Evolutionary conservation across 129 eudicot genomes (phyloP), one percentile per base, ranked within the genome.

Genomic region (Logfia minima): DNA sequence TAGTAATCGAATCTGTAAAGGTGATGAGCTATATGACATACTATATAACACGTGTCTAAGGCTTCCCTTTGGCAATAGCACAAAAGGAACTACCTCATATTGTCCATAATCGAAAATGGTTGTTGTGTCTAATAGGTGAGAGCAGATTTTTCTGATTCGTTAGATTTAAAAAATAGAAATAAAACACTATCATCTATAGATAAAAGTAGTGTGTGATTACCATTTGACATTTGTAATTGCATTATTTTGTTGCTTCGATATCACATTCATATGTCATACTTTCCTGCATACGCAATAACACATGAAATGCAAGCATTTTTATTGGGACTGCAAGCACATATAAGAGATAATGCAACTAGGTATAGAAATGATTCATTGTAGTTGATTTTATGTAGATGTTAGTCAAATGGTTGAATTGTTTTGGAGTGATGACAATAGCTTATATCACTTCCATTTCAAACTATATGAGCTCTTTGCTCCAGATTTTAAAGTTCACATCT

Each of bases 1-100:
- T 58, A 52, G 70, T 63, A 58, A 58, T 70, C 63, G 60, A 78
- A 70, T 78, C 63, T 78, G 70, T 34, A 37, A 55, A 77, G 26
- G 53, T 5, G 10, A 31, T 51, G 60, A 41, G 26, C 77, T 48
- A 16, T 24, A 59, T 77, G 4, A 37, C 67, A 22, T 21, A 67
- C 66, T 76, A 7, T 31, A n/a, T 53, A 66, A 51, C 13, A n/a
- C 48, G 0, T 45, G 31, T 41, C 62, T 76, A 55, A 48, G 53
- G 52, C 52, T 76, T 58, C 61, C 19, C 56, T 17, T 76, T 13
- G 0, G 63, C 64, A 70, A 43, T 22, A 45, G 14, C 28, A 77
- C 53, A 68, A 6, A 17, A 66, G 55, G 10, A 72, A 71, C 75
- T 52, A 24, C 34, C 70, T 39, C 70, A 26, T 17, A 69, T 69